Evolutionary conservation across 495 filamentous ascomycete genomes (phyloP), one percentile per base, ranked within the genome.

Genomic region (Aspergillus panamensis): DNA sequence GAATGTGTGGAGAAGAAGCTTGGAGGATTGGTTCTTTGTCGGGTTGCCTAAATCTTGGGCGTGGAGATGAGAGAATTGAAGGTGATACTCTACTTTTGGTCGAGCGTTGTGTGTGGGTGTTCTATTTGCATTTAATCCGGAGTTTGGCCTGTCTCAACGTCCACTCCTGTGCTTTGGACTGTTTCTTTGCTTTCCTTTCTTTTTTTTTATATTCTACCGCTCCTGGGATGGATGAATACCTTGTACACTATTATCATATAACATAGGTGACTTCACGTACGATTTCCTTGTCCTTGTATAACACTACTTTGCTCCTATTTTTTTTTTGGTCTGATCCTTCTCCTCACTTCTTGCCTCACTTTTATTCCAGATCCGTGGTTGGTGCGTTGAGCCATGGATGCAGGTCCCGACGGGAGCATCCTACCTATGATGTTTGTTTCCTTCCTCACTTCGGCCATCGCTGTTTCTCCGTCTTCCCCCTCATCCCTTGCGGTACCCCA

Each of bases 1-100:
- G 91, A 97, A 72, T 94, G 90, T 62, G 77, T 95, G 58, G 87
- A 90, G 78, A 87, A 84, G 79, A 91, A 84, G 74, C 71, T 91
- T 29, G 94, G 94, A 19, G 94, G 94, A 8, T 71, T 94, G 81
- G 75, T 92, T 62, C 66, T 98, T 51, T 94, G 89, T 77, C 77
- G 92, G 61, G 86, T 88, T 47, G 57, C 61, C 33, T 68, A 79
- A 70, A 43, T 57, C 54, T 32, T 53, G 62, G 50, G 19, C 53
- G 51, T 43, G 42, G 62, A 52, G 55, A 48, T 40, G 50, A 54
- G 51, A 61, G 45, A 21, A 53, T 49, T 52, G 50, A 30, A 53
- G 52, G 57, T 51, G 45, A 56, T n/a, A 44, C 58, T 65, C 48
- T 51, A 25, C 25, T 64, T 55, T 63, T 17, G 20, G 2, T 19